Evolutionary conservation across 1,284 basidiomycete genomes (phyloP), one percentile per base, ranked within the genome.

Genomic region (Quambalaria eucalypti): DNA sequence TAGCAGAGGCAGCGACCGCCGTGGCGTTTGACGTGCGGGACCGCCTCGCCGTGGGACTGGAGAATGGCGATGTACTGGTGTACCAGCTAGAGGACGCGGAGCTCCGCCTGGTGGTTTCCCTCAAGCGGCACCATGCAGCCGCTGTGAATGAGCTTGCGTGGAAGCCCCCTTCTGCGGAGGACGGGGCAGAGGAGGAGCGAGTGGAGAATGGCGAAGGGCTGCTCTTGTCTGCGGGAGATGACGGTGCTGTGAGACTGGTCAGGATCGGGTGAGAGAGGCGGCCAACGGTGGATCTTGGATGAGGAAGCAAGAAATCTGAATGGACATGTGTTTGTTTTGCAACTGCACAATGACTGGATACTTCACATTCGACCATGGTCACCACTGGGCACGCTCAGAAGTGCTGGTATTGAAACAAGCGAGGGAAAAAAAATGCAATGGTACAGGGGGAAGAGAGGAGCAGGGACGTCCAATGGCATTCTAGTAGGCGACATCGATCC

Each of bases 1-100:
- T 68, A 16, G 39, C 57, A 33, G 62, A 66, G 10, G 67, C 68
- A 1, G 62, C 57, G 10, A 66, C 60, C 2, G 51, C 64, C 16
- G 52, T 71, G 4, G 56, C 69, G 1, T 60, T 68, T 29, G 64
- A 59, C 30, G 51, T 49, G 0, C 51, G 53, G 16, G 19, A 54
- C 25, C 49, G 55, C 30, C 83, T 98, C 60, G 95, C 92, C 26
- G 89, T 90, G 30, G 93, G 93, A 59, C 85, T 95, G 81, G 93
- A 97, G 78, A 90, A 87, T 58, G 93, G 93, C 50, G 88, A 92
- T 73, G 81, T 97, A 39, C 95, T 55, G 21, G 19, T n/a, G 5
- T 36, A 40, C 56, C 30, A 28, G 26, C 12, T 28, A 3, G 48
- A 28, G 14, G n/a, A n/a, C 16, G 12, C 10, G 23, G 38, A 48